phyloP scores from a whole-genome alignment of 768 basidiomycete species.

The Heimioporus sp. region DNA sequence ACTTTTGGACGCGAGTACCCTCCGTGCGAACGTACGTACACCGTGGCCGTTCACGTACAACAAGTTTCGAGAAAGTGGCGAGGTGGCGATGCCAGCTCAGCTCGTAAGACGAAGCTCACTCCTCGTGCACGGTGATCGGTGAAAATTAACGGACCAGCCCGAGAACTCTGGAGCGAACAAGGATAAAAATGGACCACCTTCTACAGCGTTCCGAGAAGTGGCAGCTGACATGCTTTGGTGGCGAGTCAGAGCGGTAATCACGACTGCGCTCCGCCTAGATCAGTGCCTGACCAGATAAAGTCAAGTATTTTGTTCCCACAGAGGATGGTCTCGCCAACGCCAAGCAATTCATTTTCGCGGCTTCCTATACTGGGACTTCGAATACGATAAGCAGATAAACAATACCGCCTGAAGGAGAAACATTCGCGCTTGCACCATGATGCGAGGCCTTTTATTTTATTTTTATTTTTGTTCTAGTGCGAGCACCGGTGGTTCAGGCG shows the following conservation, averaged over 20 bases:
- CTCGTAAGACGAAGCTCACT: slow-evolving; percentile 15
- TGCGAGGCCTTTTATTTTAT: neutral
- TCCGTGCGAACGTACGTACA: slow-evolving; percentile 4
- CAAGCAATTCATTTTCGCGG: slow-evolving; percentile 26
- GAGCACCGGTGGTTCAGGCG: neutral
- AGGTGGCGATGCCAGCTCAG: slow-evolving; percentile 12
- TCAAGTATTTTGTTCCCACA: slow-evolving; percentile 23
- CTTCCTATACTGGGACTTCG: slow-evolving; percentile 9
- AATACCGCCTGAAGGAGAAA: slow-evolving; percentile 4
- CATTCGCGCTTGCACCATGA: neutral
- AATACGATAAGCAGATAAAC: slow-evolving; percentile 19
- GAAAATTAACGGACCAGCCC: slow-evolving; percentile 22
- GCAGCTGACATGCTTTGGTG: slow-evolving; percentile 25
- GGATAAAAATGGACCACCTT: slow-evolving; percentile 6
- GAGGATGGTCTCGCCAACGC: slow-evolving; percentile 4
- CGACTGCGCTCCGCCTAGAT: slow-evolving; percentile 19
- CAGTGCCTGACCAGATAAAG: slow-evolving; percentile 30
- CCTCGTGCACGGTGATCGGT: slow-evolving; percentile 17
- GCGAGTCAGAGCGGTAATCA: slow-evolving; percentile 24
- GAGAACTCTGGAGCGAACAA: slow-evolving; percentile 28
- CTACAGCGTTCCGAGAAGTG: slow-evolving; percentile 11
- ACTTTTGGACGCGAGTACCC: neutral
- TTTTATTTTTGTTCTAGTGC: neutral
- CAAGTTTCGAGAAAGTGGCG: slow-evolving; percentile 5
- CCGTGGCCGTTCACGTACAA: slow-evolving; percentile 1